Base-by-base conservation (phyloP, 2,329 filamentous ascomycete species). In the Aspergillus neotritici region DNA sequence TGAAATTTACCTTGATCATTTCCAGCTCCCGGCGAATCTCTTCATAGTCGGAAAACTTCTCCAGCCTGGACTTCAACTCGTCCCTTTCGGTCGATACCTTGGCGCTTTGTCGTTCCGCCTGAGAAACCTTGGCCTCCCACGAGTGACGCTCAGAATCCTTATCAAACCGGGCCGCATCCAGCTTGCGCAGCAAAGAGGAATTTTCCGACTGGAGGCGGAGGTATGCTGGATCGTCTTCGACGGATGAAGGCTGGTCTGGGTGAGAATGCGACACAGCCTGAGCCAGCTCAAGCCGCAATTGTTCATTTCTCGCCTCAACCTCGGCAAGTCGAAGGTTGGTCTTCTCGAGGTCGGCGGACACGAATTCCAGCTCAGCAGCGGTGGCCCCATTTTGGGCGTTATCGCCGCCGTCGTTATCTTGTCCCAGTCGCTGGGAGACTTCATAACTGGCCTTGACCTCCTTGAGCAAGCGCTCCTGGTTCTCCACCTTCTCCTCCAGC, bases 391-490 rank as follows among this genome's bases (percentile, higher is more conserved):
- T 79, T 17, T 77, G 75, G 21, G 74, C 74, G 13, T 78, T 77
- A 14, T 85, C 81, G 15, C 83, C 80, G 8, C 70, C 70, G 40
- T 80, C 78, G 29, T 84, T 84, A 11, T 82, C 80, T 53, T 83
- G 84, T 40, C 84, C 90, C 39, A 98, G 74, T 39, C 93, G 80
- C 64, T 97, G 90, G 35, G 87, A 93, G 42, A 98, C 93, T 67
- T 98, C 93, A 62, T 96, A 96, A 70, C 83, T 96, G 17, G 93
- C 93, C 69, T 96, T 97, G 62, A 97, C 82, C 65, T 98, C 94
- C 60, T 86, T 95, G 54, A 98, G 69, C 31, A 98, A 70, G 5
- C 89, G 82, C 37, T 98, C 93, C 62, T 98, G 91, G 56, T 85
- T 94, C 65, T 96, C 91, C 3, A 94, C 76, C 69, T 96, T 97